Evolutionary conservation across 371 early-diverging fungal species (phyloP).

Genomic region (Capillidium rhysosporum): DNA sequence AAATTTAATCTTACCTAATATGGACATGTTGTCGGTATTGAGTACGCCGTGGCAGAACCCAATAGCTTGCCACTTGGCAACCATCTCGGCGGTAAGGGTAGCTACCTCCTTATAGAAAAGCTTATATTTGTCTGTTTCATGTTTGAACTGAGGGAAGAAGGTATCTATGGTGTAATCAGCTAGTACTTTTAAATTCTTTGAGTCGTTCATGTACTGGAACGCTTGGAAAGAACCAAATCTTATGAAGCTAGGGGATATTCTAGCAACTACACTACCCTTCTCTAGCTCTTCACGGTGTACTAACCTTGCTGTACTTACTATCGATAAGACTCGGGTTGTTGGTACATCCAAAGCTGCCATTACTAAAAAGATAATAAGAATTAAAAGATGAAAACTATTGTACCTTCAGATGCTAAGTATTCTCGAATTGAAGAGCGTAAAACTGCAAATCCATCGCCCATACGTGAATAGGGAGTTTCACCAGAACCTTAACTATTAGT

Average conservation of each 20-base stretch:
- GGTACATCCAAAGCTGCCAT: constrained; percentile 50
- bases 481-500: constrained; percentile 33
- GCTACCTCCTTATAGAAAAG: constrained; percentile 37
- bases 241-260: constrained; percentile 64
- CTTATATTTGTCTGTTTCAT: constrained; percentile 12
- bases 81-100: constrained; percentile 46
- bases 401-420: constrained; percentile 63
- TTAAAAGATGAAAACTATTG: neutral
- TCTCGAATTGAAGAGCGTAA: constrained; percentile 66
- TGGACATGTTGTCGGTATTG: constrained; percentile 83
- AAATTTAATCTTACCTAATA: constrained; percentile 27
- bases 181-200: constrained; percentile 24
- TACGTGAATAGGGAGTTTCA: constrained; percentile 67
- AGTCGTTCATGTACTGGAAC: constrained; percentile 42
- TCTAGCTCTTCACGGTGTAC: constrained; percentile 55
- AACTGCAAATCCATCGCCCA: constrained; percentile 75
- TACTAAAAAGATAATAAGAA: constrained; percentile 9
- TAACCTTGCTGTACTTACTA: constrained; percentile 34
- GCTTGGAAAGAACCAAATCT: constrained; percentile 82
- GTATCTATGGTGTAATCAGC: constrained; percentile 47
- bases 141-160: constrained; percentile 9
- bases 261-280: constrained; percentile 52
- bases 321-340: constrained; percentile 51
- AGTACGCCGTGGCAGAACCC: constrained; percentile 80
- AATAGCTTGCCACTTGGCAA: constrained; percentile 68